Evolutionary conservation across 192 early-diverging fungal species (phyloP).

Genomic region (Coemansia sp.): DNA sequence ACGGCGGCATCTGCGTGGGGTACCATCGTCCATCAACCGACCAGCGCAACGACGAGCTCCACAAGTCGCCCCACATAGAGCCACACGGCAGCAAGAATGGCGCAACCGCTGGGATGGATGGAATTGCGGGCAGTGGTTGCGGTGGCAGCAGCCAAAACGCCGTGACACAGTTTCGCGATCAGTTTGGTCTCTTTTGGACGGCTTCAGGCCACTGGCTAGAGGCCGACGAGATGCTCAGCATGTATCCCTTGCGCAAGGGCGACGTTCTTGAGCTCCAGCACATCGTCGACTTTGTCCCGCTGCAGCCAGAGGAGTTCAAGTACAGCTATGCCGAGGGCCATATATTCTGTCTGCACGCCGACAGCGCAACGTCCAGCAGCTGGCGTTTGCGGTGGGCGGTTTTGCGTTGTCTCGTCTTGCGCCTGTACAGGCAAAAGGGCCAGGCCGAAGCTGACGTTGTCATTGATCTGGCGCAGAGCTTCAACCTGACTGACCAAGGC

Average conservation of each 20-base stretch:
- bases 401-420: constrained; percentile 34
- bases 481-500: constrained; percentile 44
- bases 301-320: constrained; percentile 52
- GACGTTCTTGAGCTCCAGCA: constrained; percentile 56
- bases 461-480: constrained; percentile 35
- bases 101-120: constrained; percentile 18
- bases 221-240: constrained; percentile 48
- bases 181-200: constrained; percentile 55
- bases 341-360: constrained; percentile 36
- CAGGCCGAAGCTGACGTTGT: constrained; percentile 25
- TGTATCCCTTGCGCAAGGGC: constrained; percentile 45
- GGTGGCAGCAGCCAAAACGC: constrained; percentile 12
- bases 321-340: constrained; percentile 51
- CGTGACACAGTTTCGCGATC: constrained; percentile 46
- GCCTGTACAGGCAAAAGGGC: constrained; percentile 39
- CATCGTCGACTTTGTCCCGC: constrained; percentile 46
- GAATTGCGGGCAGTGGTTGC: constrained; percentile 9
- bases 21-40: neutral
- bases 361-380: constrained; percentile 5
- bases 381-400: constrained; percentile 54
- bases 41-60: neutral
- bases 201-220: constrained; percentile 56
- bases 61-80: neutral
- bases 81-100: constrained; percentile 8
- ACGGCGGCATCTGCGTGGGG: neutral